Base-by-base conservation (phyloP, 441 rosid species). In the Biscutella laevigata region DNA sequence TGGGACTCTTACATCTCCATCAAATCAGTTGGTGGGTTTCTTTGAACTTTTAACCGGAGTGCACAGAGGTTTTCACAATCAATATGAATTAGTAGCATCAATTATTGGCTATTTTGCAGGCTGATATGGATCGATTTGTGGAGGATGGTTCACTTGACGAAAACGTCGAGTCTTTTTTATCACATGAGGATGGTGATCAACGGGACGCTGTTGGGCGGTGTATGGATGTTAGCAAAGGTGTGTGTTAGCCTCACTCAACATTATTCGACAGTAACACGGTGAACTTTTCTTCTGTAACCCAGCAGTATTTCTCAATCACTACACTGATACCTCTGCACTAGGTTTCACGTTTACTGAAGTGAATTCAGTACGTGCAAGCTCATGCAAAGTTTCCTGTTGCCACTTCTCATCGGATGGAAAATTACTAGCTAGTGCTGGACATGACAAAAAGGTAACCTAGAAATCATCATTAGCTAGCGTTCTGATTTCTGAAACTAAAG, bases 331-430 rank as follows among this genome's bases (percentile, higher is more conserved):
- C 38, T 43, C 45, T 48, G 42, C 33, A 49, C 51, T 77, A 88
- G 98, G 97, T 42, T 74, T 83, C 74, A 59, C 95, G 24, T 77
- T 88, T 72, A 71, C 71, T 28, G 97, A 88, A 70, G 61, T 88
- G 56, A 74, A 49, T 71, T 71, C 90, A 70, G 73, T 77, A 37
- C 80, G 76, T 52, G 82, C 91, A 29, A 82, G 92, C 76, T 39
- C 66, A 46, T 77, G 74, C 69, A 79, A 83, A 77, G 86, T 86
- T 61, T 54, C 77, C 16, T 79, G 81, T 59, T 92, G 95, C 58
- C 95, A 92, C 71, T 92, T 88, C 81, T 88, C 98, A 21, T 86
- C 88, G 0, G 87, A 88, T 76, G 98, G 98, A 26, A 86, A 88
- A 71, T 59, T 83, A 56, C 88, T 92, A 53, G 96, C 94, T 33